Base-by-base conservation (phyloP, 1,139 yeast genomes). In the Candida mesenterica region DNA sequence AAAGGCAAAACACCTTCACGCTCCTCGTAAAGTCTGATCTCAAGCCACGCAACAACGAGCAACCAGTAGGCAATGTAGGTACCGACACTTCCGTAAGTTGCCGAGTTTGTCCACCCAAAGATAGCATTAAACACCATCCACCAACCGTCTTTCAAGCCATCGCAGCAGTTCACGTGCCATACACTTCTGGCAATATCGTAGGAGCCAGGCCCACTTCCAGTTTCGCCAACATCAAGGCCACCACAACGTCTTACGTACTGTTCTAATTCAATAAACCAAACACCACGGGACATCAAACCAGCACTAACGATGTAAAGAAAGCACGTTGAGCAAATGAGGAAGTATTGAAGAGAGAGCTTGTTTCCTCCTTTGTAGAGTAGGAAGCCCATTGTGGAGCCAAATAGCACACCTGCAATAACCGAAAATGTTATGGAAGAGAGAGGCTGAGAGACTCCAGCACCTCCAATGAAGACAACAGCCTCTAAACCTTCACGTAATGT, bases 131-230 rank as follows among this genome's bases (percentile, higher is more conserved):
- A 57, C 15, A 68, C 55, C 74, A 69, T 68, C 75, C 75, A 69
- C 29, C 75, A 73, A 39, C 69, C 75, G 22, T 68, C 73, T 43
- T 66, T 68, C 39, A 67, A 45, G 38, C 72, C 72, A 44, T 68
- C 65, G 42, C 75, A 69, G 43, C 75, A 69, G 49, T 69, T 68
- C n/a, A 69, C 74, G 45, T 69, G 75, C 75, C 75, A 69, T 1
- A 69, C 68, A 42, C 72, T 67, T 15, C 45, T 55, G 24, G 55
- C 44, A 16, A 68, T 67, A 43, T 69, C 73, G 37, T 69, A 69
- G 5, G 73, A 66, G 1, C 75, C 75, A 0, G 75, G 75, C 0
- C 75, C 75, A 40, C 68, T 65, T 3, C 75, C 75, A 3, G 75
- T 67, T 46, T 69, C 75, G 38, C 70, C 63, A 5, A 67, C 74